Conservation (phyloP, 2,329 filamentous ascomycete species). For the Alternaria gaisen region DNA sequence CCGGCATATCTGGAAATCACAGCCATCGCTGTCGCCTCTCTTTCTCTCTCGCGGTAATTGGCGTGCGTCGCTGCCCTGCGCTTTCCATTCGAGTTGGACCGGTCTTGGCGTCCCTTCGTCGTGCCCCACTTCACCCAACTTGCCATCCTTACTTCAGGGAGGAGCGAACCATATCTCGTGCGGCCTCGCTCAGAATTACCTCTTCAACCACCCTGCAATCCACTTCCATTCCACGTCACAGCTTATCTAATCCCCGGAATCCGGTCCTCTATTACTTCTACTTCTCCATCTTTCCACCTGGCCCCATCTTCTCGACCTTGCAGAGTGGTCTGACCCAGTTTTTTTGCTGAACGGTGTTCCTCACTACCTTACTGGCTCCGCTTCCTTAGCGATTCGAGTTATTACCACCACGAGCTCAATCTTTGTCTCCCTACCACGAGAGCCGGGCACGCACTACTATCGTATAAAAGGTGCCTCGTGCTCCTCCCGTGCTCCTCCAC, state of each 20-base stretch:
- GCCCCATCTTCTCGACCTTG: conserved; percentile 8
- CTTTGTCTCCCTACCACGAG: conserved; percentile 13
- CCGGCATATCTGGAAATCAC: conserved; percentile 11
- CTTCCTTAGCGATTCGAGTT: conserved; percentile 28
- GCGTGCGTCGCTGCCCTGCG: conserved; percentile 19
- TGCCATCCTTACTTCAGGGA: conserved; percentile 35
- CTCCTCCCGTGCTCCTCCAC: conserved; percentile 4
- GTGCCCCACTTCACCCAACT: conserved; percentile 36
- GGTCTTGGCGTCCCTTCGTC: conserved; percentile 33
- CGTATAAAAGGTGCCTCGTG: conserved; percentile 2
- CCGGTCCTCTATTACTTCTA: conserved; percentile 9
- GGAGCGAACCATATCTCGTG: conserved; percentile 25
- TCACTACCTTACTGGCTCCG: conserved; percentile 17
- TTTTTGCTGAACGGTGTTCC: not conserved
- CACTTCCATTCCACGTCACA: conserved; percentile 27
- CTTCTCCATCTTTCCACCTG: conserved; percentile 15
- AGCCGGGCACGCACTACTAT: not conserved
- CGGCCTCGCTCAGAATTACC: conserved; percentile 20
- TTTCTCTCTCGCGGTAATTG: not conserved
- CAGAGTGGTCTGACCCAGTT: conserved; percentile 6
- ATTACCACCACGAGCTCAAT: conserved; percentile 13
- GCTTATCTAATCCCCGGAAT: conserved; percentile 7
- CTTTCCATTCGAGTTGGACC: conserved; percentile 26
- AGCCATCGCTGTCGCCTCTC: not conserved
- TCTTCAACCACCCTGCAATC: conserved; percentile 16